Evolutionary conservation across 331 rosid species (phyloP).

Genomic region (Telfairia occidentalis): DNA sequence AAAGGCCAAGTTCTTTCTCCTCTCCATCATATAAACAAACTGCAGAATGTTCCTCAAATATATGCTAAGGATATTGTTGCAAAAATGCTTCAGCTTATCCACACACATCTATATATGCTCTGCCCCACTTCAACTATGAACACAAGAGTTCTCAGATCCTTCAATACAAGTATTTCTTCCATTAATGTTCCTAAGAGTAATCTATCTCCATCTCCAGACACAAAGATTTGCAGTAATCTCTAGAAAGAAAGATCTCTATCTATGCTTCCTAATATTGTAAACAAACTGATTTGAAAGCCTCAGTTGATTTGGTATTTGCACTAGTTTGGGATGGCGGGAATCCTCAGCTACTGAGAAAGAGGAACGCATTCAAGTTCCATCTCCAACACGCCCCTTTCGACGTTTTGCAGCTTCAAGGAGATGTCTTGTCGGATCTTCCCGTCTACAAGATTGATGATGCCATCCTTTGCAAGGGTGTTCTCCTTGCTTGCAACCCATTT

Average conservation of each 20-base stretch:
- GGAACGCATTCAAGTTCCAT: slow-evolving; percentile 87
- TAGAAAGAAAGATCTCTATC: background rate
- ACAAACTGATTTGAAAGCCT: background rate
- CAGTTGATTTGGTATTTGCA: background rate
- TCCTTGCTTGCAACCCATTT: slow-evolving; percentile 57
- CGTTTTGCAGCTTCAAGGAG: slow-evolving; percentile 59
- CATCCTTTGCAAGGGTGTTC: slow-evolving; percentile 47
- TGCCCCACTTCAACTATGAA: background rate
- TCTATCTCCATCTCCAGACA: background rate
- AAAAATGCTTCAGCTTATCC: background rate
- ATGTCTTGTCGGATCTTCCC: slow-evolving; percentile 68
- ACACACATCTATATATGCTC: slow-evolving; percentile 2
- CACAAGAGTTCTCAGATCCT: background rate
- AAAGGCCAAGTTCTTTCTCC: background rate
- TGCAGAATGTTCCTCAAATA: background rate
- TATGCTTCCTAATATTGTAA: background rate
- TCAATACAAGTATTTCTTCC: background rate
- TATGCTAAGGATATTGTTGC: background rate
- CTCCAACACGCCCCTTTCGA: slow-evolving; percentile 77
- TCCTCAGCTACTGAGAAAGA: slow-evolving; percentile 51
- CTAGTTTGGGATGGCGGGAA: background rate
- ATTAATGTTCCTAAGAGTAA: background rate
- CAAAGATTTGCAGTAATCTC: background rate
- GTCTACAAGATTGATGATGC: slow-evolving; percentile 42
- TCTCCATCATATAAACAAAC: slow-evolving; percentile 2